Percentiles rank a stretch among this genome's conserved stretches.
Evolutionary conservation across 2,329 filamentous ascomycete genomes (phyloP).

Genomic region (Fusarium neocosmosporiellum): DNA sequence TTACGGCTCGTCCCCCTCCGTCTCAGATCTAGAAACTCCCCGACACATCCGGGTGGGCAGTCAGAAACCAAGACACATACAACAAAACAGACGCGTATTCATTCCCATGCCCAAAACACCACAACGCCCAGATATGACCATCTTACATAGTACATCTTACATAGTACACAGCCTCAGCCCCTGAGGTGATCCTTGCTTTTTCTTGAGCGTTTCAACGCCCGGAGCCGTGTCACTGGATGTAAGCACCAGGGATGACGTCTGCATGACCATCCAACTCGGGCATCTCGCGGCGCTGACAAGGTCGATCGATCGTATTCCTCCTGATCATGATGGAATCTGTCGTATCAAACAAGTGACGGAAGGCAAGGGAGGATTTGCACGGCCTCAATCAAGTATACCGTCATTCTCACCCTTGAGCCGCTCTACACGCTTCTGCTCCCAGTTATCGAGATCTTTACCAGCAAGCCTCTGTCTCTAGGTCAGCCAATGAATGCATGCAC

Average conservation of each 20-base stretch:
- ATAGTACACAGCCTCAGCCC: conserved; percentile 12
- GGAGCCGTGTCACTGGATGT: neutral
- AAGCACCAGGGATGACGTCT: conserved; percentile 11
- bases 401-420: conserved; percentile 90
- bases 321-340: conserved; percentile 12
- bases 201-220: conserved; percentile 3
- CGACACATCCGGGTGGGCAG: neutral
- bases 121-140: conserved; percentile 22
- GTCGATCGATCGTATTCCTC: neutral
- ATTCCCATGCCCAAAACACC: conserved; percentile 22
- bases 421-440: conserved; percentile 96
- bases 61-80: neutral
- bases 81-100: conserved; percentile 5
- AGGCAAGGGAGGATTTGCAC: conserved; percentile 22
- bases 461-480: conserved; percentile 46
- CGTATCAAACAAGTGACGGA: conserved; percentile 3
- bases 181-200: conserved; percentile 27
- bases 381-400: conserved; percentile 68
- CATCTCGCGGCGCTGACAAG: conserved; percentile 5
- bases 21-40: conserved; percentile 13
- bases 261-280: conserved; percentile 5
- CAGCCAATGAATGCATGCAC: conserved; percentile 15
- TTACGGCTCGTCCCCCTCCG: conserved; percentile 27
- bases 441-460: conserved; percentile 93
- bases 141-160: conserved; percentile 21